These are phyloP conservation scores for Lentinula sp. DNA, from an alignment of 768 basidiomycete species.

Conservation along the genomic window DNA sequence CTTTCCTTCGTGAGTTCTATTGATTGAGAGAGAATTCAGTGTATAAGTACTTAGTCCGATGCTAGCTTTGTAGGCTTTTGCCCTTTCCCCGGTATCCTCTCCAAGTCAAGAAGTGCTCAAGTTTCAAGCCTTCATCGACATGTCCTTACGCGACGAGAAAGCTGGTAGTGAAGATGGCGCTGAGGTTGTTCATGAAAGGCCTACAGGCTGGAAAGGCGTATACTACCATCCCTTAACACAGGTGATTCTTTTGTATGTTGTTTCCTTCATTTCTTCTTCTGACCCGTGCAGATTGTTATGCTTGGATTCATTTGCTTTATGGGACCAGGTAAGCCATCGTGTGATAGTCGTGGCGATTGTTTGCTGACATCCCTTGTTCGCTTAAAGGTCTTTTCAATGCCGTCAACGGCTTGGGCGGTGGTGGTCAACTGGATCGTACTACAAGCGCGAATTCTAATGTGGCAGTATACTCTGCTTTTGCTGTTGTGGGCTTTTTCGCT, in stretches of 20 bases:
- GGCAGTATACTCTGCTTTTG: slow-evolving; percentile 62
- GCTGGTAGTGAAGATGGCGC: slow-evolving; percentile 1
- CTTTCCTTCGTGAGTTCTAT: neutral
- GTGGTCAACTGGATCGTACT: slow-evolving; percentile 62
- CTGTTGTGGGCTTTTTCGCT: slow-evolving; percentile 58
- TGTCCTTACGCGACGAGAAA: slow-evolving; percentile 2
- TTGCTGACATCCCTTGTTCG: slow-evolving; percentile 10
- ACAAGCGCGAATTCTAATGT: slow-evolving; percentile 67
- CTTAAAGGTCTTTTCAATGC: slow-evolving; percentile 68
- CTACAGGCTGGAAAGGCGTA: slow-evolving; percentile 44
- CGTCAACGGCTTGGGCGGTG: slow-evolving; percentile 72
- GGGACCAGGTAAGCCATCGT: slow-evolving; percentile 40
- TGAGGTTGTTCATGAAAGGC: slow-evolving; percentile 30
- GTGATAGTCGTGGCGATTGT: neutral
- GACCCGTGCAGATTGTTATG: slow-evolving; percentile 33
- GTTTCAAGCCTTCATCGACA: neutral
- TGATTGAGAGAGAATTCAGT: neutral
- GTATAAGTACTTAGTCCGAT: neutral
- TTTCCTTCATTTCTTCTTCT: neutral
- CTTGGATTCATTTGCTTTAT: slow-evolving; percentile 70
- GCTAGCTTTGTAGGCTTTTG: neutral
- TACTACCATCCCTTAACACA: slow-evolving; percentile 58
- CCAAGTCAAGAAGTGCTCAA: neutral
- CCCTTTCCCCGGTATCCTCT: neutral
- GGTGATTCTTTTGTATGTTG: slow-evolving; percentile 14